Evolutionary conservation across 768 basidiomycete genomes (phyloP).

Genomic region (Pleurotus platypus): DNA sequence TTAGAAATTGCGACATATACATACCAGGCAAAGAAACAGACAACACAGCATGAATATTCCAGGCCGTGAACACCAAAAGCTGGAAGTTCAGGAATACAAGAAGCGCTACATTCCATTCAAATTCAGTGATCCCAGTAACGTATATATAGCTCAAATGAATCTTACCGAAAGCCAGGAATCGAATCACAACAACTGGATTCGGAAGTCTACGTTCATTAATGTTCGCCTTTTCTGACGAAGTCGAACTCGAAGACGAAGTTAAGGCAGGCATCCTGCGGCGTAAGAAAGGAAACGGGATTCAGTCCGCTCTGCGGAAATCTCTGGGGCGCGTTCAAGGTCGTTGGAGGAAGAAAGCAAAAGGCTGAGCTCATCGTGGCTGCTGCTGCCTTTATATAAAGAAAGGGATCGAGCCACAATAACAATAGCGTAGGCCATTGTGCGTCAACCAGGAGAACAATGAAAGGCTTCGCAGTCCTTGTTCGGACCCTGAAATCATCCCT

Average conservation of each 20-base stretch:
- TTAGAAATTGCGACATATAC: constrained; percentile 9
- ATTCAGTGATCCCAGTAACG: background rate
- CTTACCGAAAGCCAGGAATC: constrained; percentile 58
- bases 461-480: too few relatives aligned
- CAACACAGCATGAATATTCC: constrained; percentile 45
- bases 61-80: constrained; percentile 51
- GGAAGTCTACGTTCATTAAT: constrained; percentile 23
- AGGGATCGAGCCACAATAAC: background rate
- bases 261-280: background rate
- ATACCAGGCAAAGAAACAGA: constrained; percentile 33
- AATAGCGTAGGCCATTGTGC: too few relatives aligned
- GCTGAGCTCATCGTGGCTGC: background rate
- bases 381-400: background rate
- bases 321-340: too few relatives aligned
- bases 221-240: background rate
- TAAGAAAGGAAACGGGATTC: constrained; percentile 8
- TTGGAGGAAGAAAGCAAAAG: background rate
- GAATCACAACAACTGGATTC: constrained; percentile 53
- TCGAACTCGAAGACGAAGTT: background rate
- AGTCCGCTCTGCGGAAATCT: constrained; percentile 1
- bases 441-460: too few relatives aligned
- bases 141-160: background rate
- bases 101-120: constrained; percentile 30
- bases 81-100: constrained; percentile 50
- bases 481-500: too few relatives aligned